Evolutionary conservation across 2,329 filamentous ascomycete species (phyloP), one percentile per base, ranked within the genome.

Genomic region (Dactylellina leptospora): DNA sequence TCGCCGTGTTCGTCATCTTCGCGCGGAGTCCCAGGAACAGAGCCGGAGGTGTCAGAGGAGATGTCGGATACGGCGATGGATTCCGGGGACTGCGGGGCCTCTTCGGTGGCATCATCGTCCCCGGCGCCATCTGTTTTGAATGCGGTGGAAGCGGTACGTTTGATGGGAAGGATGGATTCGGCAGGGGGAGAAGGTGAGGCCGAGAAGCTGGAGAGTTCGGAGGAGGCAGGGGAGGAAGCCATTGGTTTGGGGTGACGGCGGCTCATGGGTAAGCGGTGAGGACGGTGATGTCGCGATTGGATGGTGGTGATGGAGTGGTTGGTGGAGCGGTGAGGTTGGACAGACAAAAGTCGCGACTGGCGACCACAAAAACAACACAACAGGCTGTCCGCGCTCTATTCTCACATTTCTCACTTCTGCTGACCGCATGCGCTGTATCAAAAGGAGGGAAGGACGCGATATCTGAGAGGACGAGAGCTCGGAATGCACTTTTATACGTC

Each of bases 1-100:
- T 92, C 90, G 75, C 89, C 87, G 74, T 80, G 78, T 44, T 76
- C 75, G 74, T 90, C 90, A 75, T 92, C 90, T 72, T 91, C 89
- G 78, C 84, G 82, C 13, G 87, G 87, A 0, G 88, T 91, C 78
- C 86, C 88, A 23, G 90, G 90, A 51, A 93, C 87, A 64, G 92
- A 92, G 79, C 92, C 92, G 30, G 91, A 93, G 53, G 91, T 96
- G 80, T 99, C 95, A 58, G 91, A 92, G 5, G 92, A 96, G 71
- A 97, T 88, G 59, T 92, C 90, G 30, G 68, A 72, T 16, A 72
- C 47, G 53, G 68, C 59, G 54, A 72, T 72, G 55, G 87, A 86
- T 81, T 23, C 80, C 80, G 61, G 79, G 80, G 51, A 82, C 74
- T 76, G 83, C 82, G 69, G 83, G 80, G 40, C 84, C 82, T 79